phyloP scores from a whole-genome alignment of 2,329 filamentous ascomycete species.

The Alternaria sp. region DNA sequence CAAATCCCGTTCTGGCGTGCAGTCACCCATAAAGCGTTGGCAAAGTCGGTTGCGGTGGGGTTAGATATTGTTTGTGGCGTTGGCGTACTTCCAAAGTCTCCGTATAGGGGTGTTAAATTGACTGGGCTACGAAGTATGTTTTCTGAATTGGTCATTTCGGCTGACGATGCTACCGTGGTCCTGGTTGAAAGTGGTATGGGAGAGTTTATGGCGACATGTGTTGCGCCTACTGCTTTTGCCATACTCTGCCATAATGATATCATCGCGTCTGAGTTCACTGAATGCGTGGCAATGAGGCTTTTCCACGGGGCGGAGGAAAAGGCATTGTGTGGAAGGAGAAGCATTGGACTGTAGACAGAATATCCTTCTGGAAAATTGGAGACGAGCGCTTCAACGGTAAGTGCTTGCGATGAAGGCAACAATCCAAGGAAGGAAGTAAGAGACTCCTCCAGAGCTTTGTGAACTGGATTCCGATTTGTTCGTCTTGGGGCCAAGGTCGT shows the following conservation, averaged over 20 bases:
- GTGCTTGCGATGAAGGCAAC: conserved; percentile 21
- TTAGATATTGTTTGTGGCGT: conserved; percentile 24
- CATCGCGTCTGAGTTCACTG: conserved; percentile 35
- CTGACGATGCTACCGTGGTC: background rate
- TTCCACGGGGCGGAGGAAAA: conserved; percentile 51
- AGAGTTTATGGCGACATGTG: conserved; percentile 67
- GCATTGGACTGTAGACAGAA: conserved; percentile 65
- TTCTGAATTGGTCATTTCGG: conserved; percentile 15
- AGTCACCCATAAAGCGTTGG: conserved; percentile 77
- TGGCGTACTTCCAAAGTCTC: conserved; percentile 71
- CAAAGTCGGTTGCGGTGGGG: conserved; percentile 63
- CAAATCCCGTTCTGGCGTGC: conserved; percentile 77
- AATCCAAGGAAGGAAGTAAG: conserved; percentile 21
- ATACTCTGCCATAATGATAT: conserved; percentile 38
- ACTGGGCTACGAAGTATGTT: conserved; percentile 79
- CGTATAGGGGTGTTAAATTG: conserved; percentile 73
- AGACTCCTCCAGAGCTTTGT: conserved; percentile 29
- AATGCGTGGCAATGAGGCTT: conserved; percentile 36
- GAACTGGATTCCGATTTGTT: conserved; percentile 30
- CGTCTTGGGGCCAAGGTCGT: background rate
- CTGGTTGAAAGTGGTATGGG: conserved; percentile 57
- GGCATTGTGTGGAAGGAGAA: conserved; percentile 63
- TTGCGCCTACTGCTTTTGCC: conserved; percentile 54
- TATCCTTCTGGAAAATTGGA: conserved; percentile 53
- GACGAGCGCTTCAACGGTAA: conserved; percentile 28